Evolutionary conservation across 192 early-diverging fungal genomes (phyloP).

Genomic region (Haplosporangium gracile): DNA sequence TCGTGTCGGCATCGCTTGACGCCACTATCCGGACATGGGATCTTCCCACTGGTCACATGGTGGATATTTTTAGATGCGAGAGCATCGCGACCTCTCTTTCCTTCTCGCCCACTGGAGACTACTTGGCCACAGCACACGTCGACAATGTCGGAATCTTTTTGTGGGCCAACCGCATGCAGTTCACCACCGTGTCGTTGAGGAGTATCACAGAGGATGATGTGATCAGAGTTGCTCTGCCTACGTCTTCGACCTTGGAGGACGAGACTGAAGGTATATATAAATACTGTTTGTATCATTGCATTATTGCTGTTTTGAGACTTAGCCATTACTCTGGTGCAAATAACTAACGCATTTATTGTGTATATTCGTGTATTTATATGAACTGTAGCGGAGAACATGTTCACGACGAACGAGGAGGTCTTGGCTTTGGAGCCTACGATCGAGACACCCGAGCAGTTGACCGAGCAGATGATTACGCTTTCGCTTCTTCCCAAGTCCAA

Average conservation of each 20-base stretch:
- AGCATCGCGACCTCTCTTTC: slow-evolving; percentile 86
- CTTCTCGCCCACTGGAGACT: slow-evolving; percentile 93
- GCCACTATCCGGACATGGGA: slow-evolving; percentile 96
- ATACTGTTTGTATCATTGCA: slow-evolving; percentile 1
- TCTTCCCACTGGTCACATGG: slow-evolving; percentile 89
- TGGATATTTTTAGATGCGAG: slow-evolving; percentile 86
- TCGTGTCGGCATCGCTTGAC: slow-evolving; percentile 88
- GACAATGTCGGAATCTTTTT: slow-evolving; percentile 93
- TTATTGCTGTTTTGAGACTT: too few species aligned
- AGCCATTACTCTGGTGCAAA: neutral
- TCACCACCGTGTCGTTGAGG: slow-evolving; percentile 76
- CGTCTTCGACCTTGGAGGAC: slow-evolving; percentile 68
- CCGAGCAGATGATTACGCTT: slow-evolving; percentile 89
- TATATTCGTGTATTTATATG: neutral
- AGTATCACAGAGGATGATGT: slow-evolving; percentile 72
- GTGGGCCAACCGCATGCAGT: slow-evolving; percentile 93
- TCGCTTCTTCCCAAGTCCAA: slow-evolving; percentile 85
- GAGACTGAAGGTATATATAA: slow-evolving; percentile 59
- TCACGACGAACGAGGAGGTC: slow-evolving; percentile 47
- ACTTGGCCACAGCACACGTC: slow-evolving; percentile 92
- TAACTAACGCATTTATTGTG: slow-evolving; percentile 2
- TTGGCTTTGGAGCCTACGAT: slow-evolving; percentile 49
- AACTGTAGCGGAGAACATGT: slow-evolving; percentile 33
- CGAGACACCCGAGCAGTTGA: slow-evolving; percentile 69
- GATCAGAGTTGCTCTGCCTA: slow-evolving; percentile 69